Conservation (phyloP, 1,284 basidiomycete genomes). For the Ganoderma meredithae region DNA sequence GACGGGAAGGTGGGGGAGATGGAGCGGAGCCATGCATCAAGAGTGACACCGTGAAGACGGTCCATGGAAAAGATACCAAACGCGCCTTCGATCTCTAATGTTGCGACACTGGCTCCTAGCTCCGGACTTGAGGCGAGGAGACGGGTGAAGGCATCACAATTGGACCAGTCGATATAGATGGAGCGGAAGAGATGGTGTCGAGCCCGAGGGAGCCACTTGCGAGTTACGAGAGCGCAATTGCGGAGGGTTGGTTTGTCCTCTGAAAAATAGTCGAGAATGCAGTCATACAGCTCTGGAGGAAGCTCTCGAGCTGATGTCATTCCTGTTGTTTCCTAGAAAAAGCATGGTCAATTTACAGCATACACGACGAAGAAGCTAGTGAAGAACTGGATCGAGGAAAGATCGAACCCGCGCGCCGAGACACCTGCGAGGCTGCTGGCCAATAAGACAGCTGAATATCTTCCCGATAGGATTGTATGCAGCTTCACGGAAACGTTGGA, state of each 20-base stretch:
- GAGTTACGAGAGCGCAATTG: slow-evolving; percentile 23
- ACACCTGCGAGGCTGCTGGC: neutral
- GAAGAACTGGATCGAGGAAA: neutral
- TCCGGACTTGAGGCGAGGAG: slow-evolving; percentile 21
- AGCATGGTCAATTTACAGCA: neutral
- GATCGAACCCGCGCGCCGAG: neutral
- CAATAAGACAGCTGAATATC: neutral
- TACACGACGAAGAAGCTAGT: neutral
- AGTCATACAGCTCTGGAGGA: slow-evolving; percentile 28
- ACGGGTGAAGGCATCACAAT: slow-evolving; percentile 28
- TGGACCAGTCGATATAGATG: slow-evolving; percentile 33
- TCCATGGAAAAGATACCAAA: slow-evolving; percentile 33
- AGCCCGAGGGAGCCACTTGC: slow-evolving; percentile 23
- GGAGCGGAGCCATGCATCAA: slow-evolving; percentile 32
- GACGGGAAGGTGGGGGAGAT: slow-evolving; percentile 22
- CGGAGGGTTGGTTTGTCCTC: slow-evolving; percentile 26
- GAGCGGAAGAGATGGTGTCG: slow-evolving; percentile 28
- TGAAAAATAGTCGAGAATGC: slow-evolving; percentile 20
- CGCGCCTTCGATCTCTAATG: slow-evolving; percentile 31
- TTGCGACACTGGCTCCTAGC: slow-evolving; percentile 21
- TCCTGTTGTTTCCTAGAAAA: neutral
- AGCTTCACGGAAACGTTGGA: neutral
- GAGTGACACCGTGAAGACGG: slow-evolving; percentile 31
- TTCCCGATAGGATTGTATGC: neutral
- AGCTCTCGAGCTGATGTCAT: slow-evolving; percentile 4